These are phyloP conservation scores for Populus hybrid DNA, from an alignment of 441 rosid species.

Conservation along the genomic window DNA sequence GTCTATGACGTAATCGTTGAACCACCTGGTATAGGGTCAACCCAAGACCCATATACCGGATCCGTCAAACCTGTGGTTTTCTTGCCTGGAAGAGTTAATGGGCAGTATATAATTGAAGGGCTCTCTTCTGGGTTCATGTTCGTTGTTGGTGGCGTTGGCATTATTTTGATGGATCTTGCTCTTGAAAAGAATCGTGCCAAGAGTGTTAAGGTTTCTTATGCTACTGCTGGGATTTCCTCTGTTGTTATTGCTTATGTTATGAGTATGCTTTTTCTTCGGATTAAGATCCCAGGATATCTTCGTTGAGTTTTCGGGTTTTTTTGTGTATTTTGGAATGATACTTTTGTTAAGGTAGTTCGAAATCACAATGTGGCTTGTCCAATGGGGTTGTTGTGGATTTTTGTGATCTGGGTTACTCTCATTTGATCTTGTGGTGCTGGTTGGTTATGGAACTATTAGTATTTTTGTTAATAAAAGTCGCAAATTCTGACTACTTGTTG, in stretches of 20 bases:
- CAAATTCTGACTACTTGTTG: too few species aligned
- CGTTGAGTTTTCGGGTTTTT: background rate
- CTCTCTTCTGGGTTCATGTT: too few species aligned
- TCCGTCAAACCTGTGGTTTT: constrained; percentile 83
- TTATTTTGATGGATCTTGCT: too few species aligned
- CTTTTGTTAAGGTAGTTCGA: background rate
- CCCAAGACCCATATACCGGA: constrained; percentile 80
- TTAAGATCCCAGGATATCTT: too few species aligned
- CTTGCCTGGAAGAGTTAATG: constrained; percentile 62
- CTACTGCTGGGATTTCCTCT: too few species aligned
- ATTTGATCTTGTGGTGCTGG: background rate
- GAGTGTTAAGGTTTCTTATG: too few species aligned
- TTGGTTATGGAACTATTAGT: background rate
- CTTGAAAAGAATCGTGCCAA: too few species aligned
- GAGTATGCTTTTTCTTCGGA: too few species aligned
- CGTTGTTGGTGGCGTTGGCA: too few species aligned
- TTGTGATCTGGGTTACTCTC: background rate
- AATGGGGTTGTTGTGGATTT: background rate
- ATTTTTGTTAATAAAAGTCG: too few species aligned
- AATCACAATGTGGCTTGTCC: background rate
- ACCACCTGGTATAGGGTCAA: constrained; percentile 96
- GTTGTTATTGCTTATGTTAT: too few species aligned
- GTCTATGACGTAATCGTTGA: constrained; percentile 90
- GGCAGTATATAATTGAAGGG: too few species aligned
- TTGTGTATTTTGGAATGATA: background rate